phyloP scores from a whole-genome alignment of 2,329 filamentous ascomycete species.

The Colletotrichum spinosum region DNA sequence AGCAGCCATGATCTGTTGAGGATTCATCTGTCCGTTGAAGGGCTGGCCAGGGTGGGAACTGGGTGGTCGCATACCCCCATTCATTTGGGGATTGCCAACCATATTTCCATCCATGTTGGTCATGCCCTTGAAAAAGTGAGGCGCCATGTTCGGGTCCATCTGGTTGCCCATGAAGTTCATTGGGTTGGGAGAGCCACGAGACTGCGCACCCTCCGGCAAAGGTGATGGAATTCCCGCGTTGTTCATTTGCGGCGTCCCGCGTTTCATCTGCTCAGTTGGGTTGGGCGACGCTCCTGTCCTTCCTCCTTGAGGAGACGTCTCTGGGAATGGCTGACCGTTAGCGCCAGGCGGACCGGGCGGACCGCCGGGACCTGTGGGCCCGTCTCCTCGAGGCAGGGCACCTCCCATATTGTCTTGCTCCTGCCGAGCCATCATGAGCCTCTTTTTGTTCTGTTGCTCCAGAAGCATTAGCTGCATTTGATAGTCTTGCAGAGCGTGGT shows the following conservation, averaged over 20 bases:
- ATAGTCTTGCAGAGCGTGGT: constrained; percentile 87
- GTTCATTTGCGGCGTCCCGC: constrained; percentile 79
- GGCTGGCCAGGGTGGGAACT: constrained; percentile 72
- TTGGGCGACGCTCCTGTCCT: constrained; percentile 81
- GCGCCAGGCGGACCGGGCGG: constrained; percentile 66
- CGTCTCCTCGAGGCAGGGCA: constrained; percentile 61
- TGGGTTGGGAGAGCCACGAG: constrained; percentile 72
- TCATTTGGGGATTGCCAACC: constrained; percentile 66
- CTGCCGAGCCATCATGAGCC: constrained; percentile 84
- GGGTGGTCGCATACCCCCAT: constrained; percentile 75
- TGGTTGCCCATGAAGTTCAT: constrained; percentile 73
- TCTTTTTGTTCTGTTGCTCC: constrained; percentile 89
- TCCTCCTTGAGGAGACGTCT: constrained; percentile 76
- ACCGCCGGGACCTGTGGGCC: constrained; percentile 63
- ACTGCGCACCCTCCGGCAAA: constrained; percentile 75
- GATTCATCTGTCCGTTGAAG: constrained; percentile 70
- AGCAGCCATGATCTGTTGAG: constrained; percentile 69
- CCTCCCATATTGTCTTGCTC: constrained; percentile 74
- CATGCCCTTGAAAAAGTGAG: constrained; percentile 70
- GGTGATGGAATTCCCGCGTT: constrained; percentile 77
- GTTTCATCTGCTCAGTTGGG: constrained; percentile 82
- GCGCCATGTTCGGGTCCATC: constrained; percentile 71
- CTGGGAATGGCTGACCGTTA: constrained; percentile 73
- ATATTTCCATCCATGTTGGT: constrained; percentile 66
- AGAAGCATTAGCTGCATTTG: constrained; percentile 91